A percentile compares a stretch with the other conserved stretches of the same genome.
Conservation (phyloP, 768 basidiomycete species). For the Leccinum disarticulatum region DNA sequence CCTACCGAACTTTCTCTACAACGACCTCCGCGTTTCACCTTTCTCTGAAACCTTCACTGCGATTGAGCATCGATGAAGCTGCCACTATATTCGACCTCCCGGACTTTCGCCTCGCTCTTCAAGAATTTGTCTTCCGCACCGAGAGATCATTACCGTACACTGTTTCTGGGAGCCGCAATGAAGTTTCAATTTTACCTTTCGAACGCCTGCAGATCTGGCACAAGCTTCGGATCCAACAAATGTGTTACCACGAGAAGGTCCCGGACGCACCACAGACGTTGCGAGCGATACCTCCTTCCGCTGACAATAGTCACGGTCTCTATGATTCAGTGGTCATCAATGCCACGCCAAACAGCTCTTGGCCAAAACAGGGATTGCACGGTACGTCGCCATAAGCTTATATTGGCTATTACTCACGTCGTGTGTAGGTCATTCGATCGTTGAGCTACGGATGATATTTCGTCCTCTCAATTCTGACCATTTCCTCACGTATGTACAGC, state of each 20-base stretch:
- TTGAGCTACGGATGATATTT: background rate
- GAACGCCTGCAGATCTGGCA: background rate
- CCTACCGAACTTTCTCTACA: too few species aligned
- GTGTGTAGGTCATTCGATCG: background rate
- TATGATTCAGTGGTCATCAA: background rate
- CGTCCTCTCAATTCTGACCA: background rate
- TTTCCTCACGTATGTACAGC: background rate
- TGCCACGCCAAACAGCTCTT: background rate
- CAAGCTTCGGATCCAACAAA: background rate
- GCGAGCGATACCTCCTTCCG: background rate
- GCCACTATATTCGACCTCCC: background rate
- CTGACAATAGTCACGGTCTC: background rate
- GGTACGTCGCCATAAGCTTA: background rate
- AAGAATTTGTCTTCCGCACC: background rate
- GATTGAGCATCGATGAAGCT: background rate
- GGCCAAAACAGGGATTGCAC: background rate
- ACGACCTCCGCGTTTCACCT: too few species aligned
- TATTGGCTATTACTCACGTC: background rate
- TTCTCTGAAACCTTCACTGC: background rate
- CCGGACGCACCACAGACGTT: background rate
- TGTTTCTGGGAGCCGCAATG: background rate
- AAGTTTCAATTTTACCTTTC: background rate
- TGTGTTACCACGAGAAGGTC: background rate
- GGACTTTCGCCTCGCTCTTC: background rate
- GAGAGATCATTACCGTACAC: background rate